These are phyloP conservation scores for Sarcodon aspratus DNA, from an alignment of 768 basidiomycete species.

Conservation along the genomic window DNA sequence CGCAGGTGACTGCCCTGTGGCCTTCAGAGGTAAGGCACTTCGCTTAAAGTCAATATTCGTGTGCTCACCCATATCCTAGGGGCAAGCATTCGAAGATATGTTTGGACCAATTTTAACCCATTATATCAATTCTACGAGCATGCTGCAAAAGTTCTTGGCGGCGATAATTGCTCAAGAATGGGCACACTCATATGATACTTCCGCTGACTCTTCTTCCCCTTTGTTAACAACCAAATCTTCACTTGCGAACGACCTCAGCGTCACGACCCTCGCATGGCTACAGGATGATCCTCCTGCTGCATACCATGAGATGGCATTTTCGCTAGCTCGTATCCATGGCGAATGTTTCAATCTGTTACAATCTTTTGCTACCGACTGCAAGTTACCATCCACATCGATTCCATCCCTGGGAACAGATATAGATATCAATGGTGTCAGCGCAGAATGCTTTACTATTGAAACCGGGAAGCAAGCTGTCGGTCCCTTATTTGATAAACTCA, in stretches of 20 bases:
- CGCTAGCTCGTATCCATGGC: conserved; percentile 65
- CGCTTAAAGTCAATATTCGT: not conserved
- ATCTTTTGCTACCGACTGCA: conserved; percentile 79
- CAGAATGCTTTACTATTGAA: conserved; percentile 67
- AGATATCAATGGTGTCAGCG: conserved; percentile 55
- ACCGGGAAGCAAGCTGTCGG: conserved; percentile 66
- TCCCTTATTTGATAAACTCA: conserved; percentile 60
- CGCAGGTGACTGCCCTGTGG: conserved; percentile 59
- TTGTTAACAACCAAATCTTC: conserved; percentile 44
- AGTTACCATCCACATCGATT: conserved; percentile 68
- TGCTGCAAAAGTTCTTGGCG: conserved; percentile 83
- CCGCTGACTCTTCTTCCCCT: conserved; percentile 14
- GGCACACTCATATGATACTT: conserved; percentile 48
- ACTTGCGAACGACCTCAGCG: conserved; percentile 56
- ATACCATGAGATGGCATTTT: conserved; percentile 85
- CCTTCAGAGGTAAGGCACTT: conserved; percentile 37
- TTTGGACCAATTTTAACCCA: conserved; percentile 69
- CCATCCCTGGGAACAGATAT: conserved; percentile 71
- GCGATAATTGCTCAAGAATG: conserved; percentile 87
- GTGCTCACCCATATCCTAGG: conserved; percentile 8
- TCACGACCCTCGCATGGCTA: conserved; percentile 60
- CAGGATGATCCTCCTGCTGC: conserved; percentile 65
- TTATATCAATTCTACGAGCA: conserved; percentile 80
- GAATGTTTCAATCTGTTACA: conserved; percentile 77
- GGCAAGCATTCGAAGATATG: conserved; percentile 42